Evolutionary conservation across 1,284 basidiomycete species (phyloP).

Genomic region (Ustilago lituana): DNA sequence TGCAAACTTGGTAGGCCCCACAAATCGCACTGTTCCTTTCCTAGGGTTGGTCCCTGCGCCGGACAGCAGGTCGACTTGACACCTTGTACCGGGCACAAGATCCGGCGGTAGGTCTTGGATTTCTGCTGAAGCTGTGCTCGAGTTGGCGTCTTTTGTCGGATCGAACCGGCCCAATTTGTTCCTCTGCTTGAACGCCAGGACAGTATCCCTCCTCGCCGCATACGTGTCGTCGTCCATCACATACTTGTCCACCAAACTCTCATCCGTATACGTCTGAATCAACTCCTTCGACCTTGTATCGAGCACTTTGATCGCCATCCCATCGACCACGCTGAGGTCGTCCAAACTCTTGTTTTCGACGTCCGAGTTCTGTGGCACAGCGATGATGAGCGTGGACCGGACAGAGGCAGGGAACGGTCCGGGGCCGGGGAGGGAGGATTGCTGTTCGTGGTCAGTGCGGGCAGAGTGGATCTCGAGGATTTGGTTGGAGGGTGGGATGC

Average conservation of each 20-base stretch:
- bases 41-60: conserved; percentile 69
- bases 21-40: conserved; percentile 84
- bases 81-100: conserved; percentile 78
- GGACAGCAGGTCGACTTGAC: conserved; percentile 79
- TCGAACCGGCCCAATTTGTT: conserved; percentile 90
- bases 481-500: conserved; percentile 73
- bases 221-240: conserved; percentile 87
- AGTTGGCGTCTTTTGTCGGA: conserved; percentile 66
- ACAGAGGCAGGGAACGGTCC: conserved; percentile 17
- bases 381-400: conserved; percentile 71
- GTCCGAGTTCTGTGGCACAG: conserved; percentile 70
- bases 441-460: conserved; percentile 50
- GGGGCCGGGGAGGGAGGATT: conserved; percentile 28
- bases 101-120: conserved; percentile 57
- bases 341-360: conserved; percentile 78
- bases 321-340: conserved; percentile 77
- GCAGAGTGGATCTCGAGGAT: conserved; percentile 71
- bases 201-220: conserved; percentile 77
- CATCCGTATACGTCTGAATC: conserved; percentile 83
- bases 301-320: conserved; percentile 78
- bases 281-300: conserved; percentile 69
- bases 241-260: conserved; percentile 89
- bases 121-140: conserved; percentile 21
- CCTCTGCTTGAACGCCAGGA: conserved; percentile 87
- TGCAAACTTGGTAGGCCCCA: conserved; percentile 82